phyloP scores from a whole-genome alignment of 441 rosid genomes.

The Syzygium malaccense region DNA sequence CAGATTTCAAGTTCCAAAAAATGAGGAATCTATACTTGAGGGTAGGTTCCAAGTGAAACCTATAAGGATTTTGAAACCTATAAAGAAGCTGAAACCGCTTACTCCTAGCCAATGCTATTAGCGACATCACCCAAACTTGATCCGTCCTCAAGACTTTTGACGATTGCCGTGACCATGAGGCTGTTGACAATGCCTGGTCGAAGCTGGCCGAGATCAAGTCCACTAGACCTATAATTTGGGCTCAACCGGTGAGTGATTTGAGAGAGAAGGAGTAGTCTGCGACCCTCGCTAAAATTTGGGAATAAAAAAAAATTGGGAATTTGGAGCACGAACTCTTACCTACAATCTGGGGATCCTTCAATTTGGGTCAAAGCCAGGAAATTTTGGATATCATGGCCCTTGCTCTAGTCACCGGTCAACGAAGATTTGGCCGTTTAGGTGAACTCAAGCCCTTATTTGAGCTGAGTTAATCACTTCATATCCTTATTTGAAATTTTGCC shows the following conservation, averaged over 20 bases:
- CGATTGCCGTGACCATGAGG: conserved; percentile 30
- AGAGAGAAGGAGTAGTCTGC: not conserved
- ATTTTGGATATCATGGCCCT: not conserved
- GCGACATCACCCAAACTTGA: conserved; percentile 18
- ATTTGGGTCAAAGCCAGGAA: not conserved
- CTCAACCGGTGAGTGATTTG: not conserved
- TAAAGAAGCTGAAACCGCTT: no score
- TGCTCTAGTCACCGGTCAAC: not conserved
- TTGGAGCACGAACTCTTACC: not conserved
- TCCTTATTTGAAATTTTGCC: not conserved
- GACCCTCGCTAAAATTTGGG: not conserved
- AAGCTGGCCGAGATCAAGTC: conserved; percentile 19
- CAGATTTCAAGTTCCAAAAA: no score
- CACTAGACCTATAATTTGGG: not conserved
- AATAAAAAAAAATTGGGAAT: not conserved
- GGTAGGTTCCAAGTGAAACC: no score
- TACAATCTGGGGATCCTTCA: not conserved
- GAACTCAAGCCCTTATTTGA: not conserved
- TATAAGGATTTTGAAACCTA: no score
- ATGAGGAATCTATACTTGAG: accelerated
- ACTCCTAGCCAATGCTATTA: not conserved
- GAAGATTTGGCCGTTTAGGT: not conserved
- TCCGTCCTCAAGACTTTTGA: conserved; percentile 28
- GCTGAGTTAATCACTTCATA: not conserved
- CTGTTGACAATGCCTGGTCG: conserved; percentile 27